phyloP scores from a whole-genome alignment of 2,329 filamentous ascomycete species.

The Xylaria sp. region DNA sequence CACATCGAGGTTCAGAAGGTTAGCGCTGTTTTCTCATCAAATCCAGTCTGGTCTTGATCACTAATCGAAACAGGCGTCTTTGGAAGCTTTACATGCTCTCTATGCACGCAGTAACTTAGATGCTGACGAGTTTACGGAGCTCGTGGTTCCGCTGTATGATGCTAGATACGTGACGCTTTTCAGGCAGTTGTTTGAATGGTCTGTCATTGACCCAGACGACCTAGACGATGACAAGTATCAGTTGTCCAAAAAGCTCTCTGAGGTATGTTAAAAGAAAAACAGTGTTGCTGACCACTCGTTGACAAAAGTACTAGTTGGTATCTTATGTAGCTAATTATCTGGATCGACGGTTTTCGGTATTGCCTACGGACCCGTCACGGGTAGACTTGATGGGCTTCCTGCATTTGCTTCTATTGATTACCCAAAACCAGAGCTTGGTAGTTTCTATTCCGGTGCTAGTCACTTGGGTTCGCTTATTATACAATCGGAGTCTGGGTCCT shows the following conservation, averaged over 20 bases:
- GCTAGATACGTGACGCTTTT: conserved; percentile 73
- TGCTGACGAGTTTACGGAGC: conserved; percentile 76
- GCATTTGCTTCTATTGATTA: conserved; percentile 76
- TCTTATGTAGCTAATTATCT: conserved; percentile 85
- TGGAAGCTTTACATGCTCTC: conserved; percentile 83
- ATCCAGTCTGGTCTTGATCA: neutral
- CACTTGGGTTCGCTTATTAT: conserved; percentile 84
- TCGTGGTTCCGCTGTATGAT: conserved; percentile 81
- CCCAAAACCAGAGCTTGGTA: conserved; percentile 84
- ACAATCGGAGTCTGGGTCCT: conserved; percentile 69
- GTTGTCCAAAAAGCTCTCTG: conserved; percentile 90
- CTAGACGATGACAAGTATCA: conserved; percentile 92
- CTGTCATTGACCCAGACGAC: conserved; percentile 76
- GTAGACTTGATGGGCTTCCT: conserved; percentile 76
- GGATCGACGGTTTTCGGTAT: conserved; percentile 72
- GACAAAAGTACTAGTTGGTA: conserved; percentile 64
- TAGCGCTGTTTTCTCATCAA: conserved; percentile 41
- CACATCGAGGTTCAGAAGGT: conserved; percentile 78
- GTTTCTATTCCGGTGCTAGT: conserved; percentile 93
- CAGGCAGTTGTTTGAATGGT: conserved; percentile 78
- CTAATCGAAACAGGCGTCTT: conserved; percentile 63
- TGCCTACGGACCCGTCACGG: conserved; percentile 61
- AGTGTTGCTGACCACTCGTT: conserved; percentile 5
- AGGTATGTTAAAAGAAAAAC: conserved; percentile 59
- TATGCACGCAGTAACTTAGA: conserved; percentile 77